Base-by-base conservation (phyloP, 805 yeast genomes). In the Starmerella riodocensis region DNA sequence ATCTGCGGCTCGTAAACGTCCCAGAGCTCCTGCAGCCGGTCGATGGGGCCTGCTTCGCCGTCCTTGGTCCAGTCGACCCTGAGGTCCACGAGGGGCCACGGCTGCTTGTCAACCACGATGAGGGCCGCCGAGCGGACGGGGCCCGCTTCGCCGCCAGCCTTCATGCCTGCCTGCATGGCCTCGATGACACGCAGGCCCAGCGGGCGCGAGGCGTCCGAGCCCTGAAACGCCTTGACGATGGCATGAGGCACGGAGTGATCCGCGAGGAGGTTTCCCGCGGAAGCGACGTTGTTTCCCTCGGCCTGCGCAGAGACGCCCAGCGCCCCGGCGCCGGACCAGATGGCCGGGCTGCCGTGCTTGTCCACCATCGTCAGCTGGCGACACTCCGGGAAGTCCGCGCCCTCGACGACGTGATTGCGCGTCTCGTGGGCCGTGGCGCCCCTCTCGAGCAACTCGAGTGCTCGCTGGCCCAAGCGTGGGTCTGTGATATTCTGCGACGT, bases 71-170 rank as follows among this genome's bases (percentile, higher is more conserved):
- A 46, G 26, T 46, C 49, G 4, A 43, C 47, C 6, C 49, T 39
- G 18, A 46, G 28, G 27, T 46, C 49, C 2, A 38, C 49, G 11
- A 46, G 32, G 8, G 49, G 49, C 47, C 47, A 46, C 20, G 28
- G 4, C 30, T 42, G 37, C 23, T 40, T 33, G 24, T 43, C 47
- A 9, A 42, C 47, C 13, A 46, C 33, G 4, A 39, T 12, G 4
- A 46, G 37, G 4, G 38, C 45, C 1, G 49, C 49, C n/a, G 47
- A 43, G 16, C 36, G 34, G 16, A 46, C 49, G 8, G 45, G 47
- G 4, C 49, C 49, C 4, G 49, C 49, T 34, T 46, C 49, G 11
- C 49, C 49, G 8, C 49, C 49, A 22, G 47, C 49, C 17, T 29
- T 28, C 13, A 46, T 37, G 16, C 49, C 49, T 5, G 49, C 49